phyloP scores from a whole-genome alignment of 2,329 filamentous ascomycete genomes.

The Acarospora socialis region DNA sequence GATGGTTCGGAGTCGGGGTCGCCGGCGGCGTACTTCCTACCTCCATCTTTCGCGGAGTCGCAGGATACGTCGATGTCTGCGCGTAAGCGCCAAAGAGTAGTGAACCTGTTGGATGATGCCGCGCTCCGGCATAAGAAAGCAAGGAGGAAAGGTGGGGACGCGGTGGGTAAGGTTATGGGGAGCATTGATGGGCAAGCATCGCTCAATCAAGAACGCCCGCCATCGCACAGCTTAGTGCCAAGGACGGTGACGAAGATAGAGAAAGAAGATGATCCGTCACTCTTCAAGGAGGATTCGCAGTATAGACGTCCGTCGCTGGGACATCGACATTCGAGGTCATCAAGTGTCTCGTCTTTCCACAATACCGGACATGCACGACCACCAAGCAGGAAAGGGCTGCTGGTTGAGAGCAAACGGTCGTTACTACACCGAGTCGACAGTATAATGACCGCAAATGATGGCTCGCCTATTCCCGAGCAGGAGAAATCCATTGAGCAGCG shows the following conservation, averaged over 20 bases:
- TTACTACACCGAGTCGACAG: constrained; percentile 15
- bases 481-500: constrained; percentile 23
- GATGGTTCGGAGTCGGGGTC: too few species aligned
- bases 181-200: too few species aligned
- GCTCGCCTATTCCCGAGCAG: constrained; percentile 16
- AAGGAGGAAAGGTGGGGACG: constrained; percentile 28
- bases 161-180: constrained; percentile 26
- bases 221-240: too few species aligned
- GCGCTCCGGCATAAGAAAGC: constrained; percentile 28
- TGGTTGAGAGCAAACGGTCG: constrained; percentile 8
- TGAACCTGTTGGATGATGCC: constrained; percentile 34
- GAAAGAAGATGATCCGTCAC: too few species aligned
- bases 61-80: constrained; percentile 3
- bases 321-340: too few species aligned
- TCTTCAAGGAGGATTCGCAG: too few species aligned
- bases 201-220: constrained; percentile 6
- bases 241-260: too few species aligned
- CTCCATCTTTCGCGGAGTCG: background rate
- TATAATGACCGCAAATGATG: constrained; percentile 2
- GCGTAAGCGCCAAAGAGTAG: constrained; percentile 28
- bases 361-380: constrained; percentile 11
- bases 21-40: constrained; percentile 8
- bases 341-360: too few species aligned
- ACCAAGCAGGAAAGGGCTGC: background rate
- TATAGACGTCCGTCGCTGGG: too few species aligned